These are phyloP conservation scores for Abrus precatorius DNA, from an alignment of 306 rosid genomes.

Conservation along the genomic window DNA sequence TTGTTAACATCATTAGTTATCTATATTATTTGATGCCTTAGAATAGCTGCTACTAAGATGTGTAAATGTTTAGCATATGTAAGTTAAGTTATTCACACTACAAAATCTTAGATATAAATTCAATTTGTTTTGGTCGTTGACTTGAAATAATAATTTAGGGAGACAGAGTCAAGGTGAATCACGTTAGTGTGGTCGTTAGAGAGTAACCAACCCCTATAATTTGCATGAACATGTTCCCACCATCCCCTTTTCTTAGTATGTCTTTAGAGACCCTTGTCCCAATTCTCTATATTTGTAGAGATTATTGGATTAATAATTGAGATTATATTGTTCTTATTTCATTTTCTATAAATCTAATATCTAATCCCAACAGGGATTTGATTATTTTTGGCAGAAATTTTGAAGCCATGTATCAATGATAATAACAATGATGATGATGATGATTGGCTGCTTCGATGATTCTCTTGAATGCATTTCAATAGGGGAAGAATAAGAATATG, in stretches of 20 bases:
- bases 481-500: slow-evolving; percentile 44
- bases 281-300: slow-evolving; percentile 38
- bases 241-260: slow-evolving; percentile 36
- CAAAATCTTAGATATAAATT: slow-evolving; percentile 44
- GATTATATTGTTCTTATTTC: neutral
- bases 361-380: slow-evolving; percentile 35
- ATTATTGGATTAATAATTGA: slow-evolving; percentile 26
- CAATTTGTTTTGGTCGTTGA: slow-evolving; percentile 55
- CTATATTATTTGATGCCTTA: slow-evolving; percentile 42
- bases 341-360: slow-evolving; percentile 39
- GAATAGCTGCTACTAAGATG: slow-evolving; percentile 5
- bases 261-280: slow-evolving; percentile 47
- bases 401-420: slow-evolving; percentile 38
- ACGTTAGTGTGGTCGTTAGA: slow-evolving; percentile 67
- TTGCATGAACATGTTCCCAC: slow-evolving; percentile 53
- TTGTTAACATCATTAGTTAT: slow-evolving; percentile 22
- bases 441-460: slow-evolving; percentile 41
- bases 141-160: slow-evolving; percentile 59
- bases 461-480: slow-evolving; percentile 36
- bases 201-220: slow-evolving; percentile 58
- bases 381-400: slow-evolving; percentile 32
- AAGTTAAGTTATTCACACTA: slow-evolving; percentile 12
- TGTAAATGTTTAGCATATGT: neutral
- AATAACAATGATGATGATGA: slow-evolving; percentile 43
- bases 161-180: slow-evolving; percentile 62